Conservation (phyloP, 345 rosid species). For the Rhodomyrtus tomentosa region DNA sequence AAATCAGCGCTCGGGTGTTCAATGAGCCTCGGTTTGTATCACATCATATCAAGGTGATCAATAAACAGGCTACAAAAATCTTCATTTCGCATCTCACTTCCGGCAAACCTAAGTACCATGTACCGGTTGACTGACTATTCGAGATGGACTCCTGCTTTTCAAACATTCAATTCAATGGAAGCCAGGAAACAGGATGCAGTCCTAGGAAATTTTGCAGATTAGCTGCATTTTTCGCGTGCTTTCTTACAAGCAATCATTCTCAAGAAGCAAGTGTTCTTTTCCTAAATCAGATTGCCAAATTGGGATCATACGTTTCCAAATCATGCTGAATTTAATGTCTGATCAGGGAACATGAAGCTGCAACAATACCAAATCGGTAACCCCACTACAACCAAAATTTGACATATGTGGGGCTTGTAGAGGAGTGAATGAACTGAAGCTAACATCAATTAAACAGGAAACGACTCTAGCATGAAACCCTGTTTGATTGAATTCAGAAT, state of each 20-base stretch:
- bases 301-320: background rate
- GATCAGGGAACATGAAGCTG: background rate
- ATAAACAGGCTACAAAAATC: background rate
- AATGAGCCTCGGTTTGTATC: background rate
- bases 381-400: background rate
- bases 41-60: background rate
- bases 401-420: background rate
- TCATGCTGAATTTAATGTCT: background rate
- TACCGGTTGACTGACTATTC: background rate
- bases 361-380: background rate
- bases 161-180: background rate
- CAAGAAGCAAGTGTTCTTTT: background rate
- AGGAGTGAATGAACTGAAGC: background rate
- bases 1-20: background rate
- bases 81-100: background rate
- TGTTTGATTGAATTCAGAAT: background rate
- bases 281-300: background rate
- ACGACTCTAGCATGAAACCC: background rate
- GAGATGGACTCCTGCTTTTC: background rate
- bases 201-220: background rate
- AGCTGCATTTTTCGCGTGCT: background rate
- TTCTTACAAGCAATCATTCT: background rate
- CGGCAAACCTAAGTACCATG: background rate
- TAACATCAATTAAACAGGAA: background rate
- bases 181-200: background rate